Conservation (phyloP, 768 basidiomycete species). For the Kockovaella imperatae region DNA sequence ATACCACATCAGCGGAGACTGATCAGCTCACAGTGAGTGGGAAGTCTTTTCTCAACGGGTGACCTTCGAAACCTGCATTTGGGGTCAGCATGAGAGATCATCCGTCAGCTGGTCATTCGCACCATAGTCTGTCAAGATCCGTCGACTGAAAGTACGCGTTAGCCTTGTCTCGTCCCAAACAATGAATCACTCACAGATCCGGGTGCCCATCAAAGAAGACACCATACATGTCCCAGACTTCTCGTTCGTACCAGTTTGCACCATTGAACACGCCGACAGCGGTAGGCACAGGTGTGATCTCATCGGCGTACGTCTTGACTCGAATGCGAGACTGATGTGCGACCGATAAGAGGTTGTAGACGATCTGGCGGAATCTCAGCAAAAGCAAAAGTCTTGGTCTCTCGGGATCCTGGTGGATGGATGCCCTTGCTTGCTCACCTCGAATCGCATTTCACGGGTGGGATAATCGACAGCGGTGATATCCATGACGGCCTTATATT, state of each 20-base stretch:
- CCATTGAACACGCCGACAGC: conserved; percentile 70
- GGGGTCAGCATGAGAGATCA: neutral
- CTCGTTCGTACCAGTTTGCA: conserved; percentile 98
- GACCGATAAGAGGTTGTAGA: conserved; percentile 86
- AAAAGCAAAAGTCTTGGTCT: neutral
- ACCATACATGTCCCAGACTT: conserved; percentile 96
- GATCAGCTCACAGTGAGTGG: conserved; percentile 69
- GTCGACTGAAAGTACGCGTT: conserved; percentile 55
- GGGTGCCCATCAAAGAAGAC: conserved; percentile 95
- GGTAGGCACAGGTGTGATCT: conserved; percentile 84
- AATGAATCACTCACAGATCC: conserved; percentile 63
- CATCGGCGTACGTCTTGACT: conserved; percentile 94
- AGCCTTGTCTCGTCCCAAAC: neutral
- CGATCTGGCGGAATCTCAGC: conserved; percentile 49
- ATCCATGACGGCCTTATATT: conserved; percentile 87
- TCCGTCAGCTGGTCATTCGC: conserved; percentile 11
- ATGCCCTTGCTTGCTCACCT: conserved; percentile 45
- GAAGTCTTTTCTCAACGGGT: conserved; percentile 96
- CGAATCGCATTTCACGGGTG: conserved; percentile 84
- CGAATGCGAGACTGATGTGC: conserved; percentile 72
- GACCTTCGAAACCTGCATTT: conserved; percentile 80
- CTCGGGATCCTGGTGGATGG: neutral
- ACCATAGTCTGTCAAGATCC: conserved; percentile 98
- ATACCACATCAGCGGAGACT: neutral
- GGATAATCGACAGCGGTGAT: conserved; percentile 94